phyloP scores from a whole-genome alignment of 2,329 filamentous ascomycete species.

The Ophiocordyceps polyrhachis-furcata region DNA sequence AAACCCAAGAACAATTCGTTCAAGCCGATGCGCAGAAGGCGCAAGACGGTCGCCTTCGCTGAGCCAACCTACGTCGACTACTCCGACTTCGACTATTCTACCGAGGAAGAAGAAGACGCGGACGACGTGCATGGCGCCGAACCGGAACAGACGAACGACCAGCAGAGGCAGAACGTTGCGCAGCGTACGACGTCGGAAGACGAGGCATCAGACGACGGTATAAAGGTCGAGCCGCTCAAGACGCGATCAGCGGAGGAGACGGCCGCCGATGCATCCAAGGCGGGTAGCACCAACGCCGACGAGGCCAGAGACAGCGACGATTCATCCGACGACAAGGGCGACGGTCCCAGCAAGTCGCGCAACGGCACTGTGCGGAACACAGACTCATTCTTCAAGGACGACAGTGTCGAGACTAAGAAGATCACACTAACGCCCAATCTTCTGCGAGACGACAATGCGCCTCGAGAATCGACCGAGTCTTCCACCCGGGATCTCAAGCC shows the following conservation, averaged over 20 bases:
- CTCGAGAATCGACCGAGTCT: slow-evolving; percentile 31
- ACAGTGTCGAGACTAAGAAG: slow-evolving; percentile 87
- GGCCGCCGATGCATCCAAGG: slow-evolving; percentile 13
- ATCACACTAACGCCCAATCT: slow-evolving; percentile 91
- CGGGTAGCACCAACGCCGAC: slow-evolving; percentile 17
- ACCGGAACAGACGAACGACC: slow-evolving; percentile 12
- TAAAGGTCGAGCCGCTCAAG: slow-evolving; percentile 37
- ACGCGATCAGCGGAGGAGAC: slow-evolving; percentile 22
- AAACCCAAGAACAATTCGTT: slow-evolving; percentile 71
- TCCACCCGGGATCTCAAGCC: slow-evolving; percentile 30
- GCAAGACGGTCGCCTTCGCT: slow-evolving; percentile 74
- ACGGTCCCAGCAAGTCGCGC: slow-evolving; percentile 43
- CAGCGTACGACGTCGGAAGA: slow-evolving; percentile 13
- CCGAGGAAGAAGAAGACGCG: slow-evolving; percentile 44
- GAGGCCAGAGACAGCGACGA: slow-evolving; percentile 42
- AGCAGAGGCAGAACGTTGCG: slow-evolving; percentile 13
- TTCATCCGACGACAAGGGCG: slow-evolving; percentile 34
- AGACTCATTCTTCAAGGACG: slow-evolving; percentile 95
- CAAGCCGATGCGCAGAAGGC: slow-evolving; percentile 66
- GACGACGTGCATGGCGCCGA: slow-evolving; percentile 24
- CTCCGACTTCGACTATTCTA: slow-evolving; percentile 70
- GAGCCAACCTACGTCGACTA: slow-evolving; percentile 77
- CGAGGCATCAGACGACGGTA: slow-evolving; percentile 27
- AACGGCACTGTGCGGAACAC: slow-evolving; percentile 81
- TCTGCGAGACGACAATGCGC: slow-evolving; percentile 56